These are phyloP conservation scores for Amorphotheca resinae DNA, from an alignment of 495 filamentous ascomycete genomes.

Conservation along the genomic window DNA sequence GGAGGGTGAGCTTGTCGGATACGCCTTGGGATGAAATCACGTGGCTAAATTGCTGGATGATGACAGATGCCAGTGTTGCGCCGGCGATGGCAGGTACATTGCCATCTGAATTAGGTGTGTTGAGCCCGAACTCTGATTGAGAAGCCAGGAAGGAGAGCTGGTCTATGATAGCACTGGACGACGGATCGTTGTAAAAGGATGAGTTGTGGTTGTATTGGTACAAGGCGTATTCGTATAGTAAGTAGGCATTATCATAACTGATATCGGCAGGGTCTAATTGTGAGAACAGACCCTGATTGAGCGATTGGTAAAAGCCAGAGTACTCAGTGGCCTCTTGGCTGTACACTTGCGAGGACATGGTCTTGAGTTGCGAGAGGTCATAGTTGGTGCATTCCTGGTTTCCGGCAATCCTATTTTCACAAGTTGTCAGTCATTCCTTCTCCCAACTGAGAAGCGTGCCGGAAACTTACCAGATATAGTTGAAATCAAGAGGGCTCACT, in stretches of 20 bases:
- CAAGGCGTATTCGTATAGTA: constrained; percentile 34
- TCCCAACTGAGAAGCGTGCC: too few relatives aligned
- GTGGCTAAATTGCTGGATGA: constrained; percentile 23
- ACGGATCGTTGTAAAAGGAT: constrained; percentile 13
- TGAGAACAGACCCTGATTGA: constrained; percentile 29
- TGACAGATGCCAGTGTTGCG: constrained; percentile 39
- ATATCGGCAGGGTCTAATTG: constrained; percentile 8
- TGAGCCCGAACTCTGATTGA: constrained; percentile 42
- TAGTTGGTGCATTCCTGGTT: constrained; percentile 37
- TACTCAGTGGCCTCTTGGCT: too few relatives aligned
- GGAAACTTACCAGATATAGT: constrained; percentile 30
- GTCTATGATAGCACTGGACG: constrained; percentile 32
- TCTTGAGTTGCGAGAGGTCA: constrained; percentile 22
- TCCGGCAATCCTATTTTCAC: constrained; percentile 34
- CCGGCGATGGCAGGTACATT: constrained; percentile 43
- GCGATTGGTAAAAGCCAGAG: constrained; percentile 38
- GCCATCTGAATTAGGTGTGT: constrained; percentile 34
- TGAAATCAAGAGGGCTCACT: constrained; percentile 34
- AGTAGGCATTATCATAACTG: constrained; percentile 28
- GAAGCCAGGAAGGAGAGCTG: constrained; percentile 47
- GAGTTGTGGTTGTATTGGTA: constrained; percentile 57
- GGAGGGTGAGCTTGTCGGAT: constrained; percentile 40
- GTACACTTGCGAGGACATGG: too few relatives aligned
- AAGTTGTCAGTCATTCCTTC: not conserved
- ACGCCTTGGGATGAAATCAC: constrained; percentile 15